Percentiles rank a stretch among this genome's conserved stretches.
Conservation (phyloP, 768 basidiomycete species). For the Amanita subjunquillea region DNA sequence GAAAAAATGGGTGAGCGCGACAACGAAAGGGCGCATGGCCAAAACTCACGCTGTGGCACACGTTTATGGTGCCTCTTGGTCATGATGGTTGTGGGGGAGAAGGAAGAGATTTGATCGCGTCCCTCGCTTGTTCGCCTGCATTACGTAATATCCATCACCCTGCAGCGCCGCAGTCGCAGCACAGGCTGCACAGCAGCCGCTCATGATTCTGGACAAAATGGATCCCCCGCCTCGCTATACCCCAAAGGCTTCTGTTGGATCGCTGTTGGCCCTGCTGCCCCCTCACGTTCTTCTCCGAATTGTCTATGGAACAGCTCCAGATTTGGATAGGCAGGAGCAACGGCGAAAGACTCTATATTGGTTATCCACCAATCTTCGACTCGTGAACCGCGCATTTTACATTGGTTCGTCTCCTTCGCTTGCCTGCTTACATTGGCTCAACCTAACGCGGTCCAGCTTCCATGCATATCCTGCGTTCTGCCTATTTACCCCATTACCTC, state of each 20-base stretch:
- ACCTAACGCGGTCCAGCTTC: conserved; percentile 33
- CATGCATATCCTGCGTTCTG: conserved; percentile 75
- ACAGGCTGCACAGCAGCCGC: neutral
- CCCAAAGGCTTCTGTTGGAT: conserved; percentile 1
- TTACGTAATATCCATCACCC: conserved; percentile 1
- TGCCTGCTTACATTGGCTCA: neutral
- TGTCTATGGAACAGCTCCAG: conserved; percentile 27
- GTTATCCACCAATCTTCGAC: conserved; percentile 50
- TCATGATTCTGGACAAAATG: conserved; percentile 5
- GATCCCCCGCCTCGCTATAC: conserved; percentile 8
- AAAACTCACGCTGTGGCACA: conserved; percentile 4
- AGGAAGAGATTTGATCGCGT: conserved; percentile 4
- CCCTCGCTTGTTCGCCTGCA: neutral
- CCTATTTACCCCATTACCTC: conserved; percentile 59
- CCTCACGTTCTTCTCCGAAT: conserved; percentile 60
- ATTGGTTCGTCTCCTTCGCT: conserved; percentile 32
- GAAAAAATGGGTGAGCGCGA: neutral
- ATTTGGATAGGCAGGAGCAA: conserved; percentile 23
- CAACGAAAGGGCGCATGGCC: neutral
- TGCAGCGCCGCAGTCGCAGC: neutral
- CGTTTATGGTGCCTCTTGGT: conserved; percentile 5
- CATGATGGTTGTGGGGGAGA: conserved; percentile 6
- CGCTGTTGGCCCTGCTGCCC: conserved; percentile 31
- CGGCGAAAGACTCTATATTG: conserved; percentile 66
- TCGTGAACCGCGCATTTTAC: conserved; percentile 59